Percentiles rank a stretch among this genome's conserved stretches.
Conservation (phyloP, 495 filamentous ascomycete species). For the Pseudevernia furfuracea region DNA sequence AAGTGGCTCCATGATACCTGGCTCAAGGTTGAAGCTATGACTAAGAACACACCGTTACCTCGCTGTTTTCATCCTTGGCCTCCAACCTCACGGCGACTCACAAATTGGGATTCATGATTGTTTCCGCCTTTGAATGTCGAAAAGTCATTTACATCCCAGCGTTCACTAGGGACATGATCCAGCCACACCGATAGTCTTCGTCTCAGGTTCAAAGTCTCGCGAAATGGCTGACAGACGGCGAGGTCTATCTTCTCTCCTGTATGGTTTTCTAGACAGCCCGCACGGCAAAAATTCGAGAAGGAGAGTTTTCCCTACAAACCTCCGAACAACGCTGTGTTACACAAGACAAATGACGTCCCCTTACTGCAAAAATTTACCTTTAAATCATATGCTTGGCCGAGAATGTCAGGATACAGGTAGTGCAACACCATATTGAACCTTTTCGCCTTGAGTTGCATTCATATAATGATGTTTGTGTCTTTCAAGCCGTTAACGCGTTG, state of each 20-base stretch:
- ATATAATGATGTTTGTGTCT: neutral
- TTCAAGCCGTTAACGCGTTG: neutral
- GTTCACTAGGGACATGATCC: neutral
- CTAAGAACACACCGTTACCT: neutral
- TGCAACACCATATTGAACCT: neutral
- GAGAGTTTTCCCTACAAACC: neutral
- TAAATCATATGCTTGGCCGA: neutral
- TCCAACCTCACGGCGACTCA: neutral
- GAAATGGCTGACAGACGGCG: too few relatives aligned
- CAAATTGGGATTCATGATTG: neutral
- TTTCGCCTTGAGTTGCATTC: neutral
- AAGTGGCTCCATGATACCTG: neutral
- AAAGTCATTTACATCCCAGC: neutral
- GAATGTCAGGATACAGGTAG: neutral
- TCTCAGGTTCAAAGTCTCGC: neutral
- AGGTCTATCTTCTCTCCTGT: neutral
- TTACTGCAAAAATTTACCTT: neutral
- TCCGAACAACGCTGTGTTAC: too few relatives aligned
- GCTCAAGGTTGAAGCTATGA: neutral
- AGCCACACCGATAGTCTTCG: neutral
- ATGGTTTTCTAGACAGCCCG: neutral
- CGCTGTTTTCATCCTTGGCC: neutral
- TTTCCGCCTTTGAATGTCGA: too few relatives aligned
- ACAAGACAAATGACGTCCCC: neutral
- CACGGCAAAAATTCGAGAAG: neutral